Evolutionary conservation across 768 basidiomycete species (phyloP), one percentile per base, ranked within the genome.

Genomic region (Calocybe gangraenosa): DNA sequence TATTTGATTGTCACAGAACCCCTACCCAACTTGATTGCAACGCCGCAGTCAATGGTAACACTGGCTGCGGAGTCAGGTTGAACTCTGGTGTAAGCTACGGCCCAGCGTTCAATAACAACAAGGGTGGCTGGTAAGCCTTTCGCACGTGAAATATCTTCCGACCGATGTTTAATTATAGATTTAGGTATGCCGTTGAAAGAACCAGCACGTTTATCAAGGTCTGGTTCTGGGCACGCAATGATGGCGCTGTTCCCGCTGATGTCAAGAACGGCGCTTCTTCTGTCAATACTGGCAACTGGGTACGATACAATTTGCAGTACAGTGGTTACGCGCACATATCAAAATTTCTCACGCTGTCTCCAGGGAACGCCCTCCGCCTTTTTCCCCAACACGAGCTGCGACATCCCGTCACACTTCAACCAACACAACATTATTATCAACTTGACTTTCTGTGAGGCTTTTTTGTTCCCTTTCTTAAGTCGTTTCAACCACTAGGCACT

Each of bases 201-300:
- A 77, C 78, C 0, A 54, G 61, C 15, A 54, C 53, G 13, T 75
- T 68, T 56, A 79, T 88, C 51, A 80, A 79, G 42, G 68, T 87
- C 23, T 89, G 81, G 78, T 87, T 85, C 67, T 91, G 85, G 84
- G 60, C 76, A 0, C 70, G 85, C 20, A 71, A 72, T 51, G 71
- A 61, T 37, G 61, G 55, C 2, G 58, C 52, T 22, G 72, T 79
- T 20, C 82, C 81, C 2, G 40, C 55, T 7, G 79, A 80, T 21
- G 68, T 83, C 14, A 62, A 40, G 36, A 60, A 62, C 15, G 78
- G 74, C 1, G 61, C 51, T 10, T 52, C 56, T 0, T 58, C 58
- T 19, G 66, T 79, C 21, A 64, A 77, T 52, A 75, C 81, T 2
- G 61, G 62, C 32, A 63, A 59, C 44, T 86, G 82, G 81, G 83